Evolutionary conservation across 78 protist species (phyloP), one percentile per base, ranked within the genome.

Genomic region (Dictyostelium firmibasis): DNA sequence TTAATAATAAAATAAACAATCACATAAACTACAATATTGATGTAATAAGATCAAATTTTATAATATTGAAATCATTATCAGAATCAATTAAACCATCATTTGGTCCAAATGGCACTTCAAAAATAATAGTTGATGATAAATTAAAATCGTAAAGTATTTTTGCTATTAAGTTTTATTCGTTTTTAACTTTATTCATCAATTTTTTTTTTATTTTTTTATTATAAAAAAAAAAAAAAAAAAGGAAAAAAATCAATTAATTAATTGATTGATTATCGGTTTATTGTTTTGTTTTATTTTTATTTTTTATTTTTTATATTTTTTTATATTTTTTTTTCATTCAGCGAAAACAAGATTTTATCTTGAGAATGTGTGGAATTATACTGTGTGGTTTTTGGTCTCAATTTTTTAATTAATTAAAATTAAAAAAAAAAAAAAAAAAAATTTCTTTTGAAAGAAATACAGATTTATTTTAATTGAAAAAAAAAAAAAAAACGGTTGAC

Each of bases 91-190:
- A 35, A 57, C 36, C 20, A 8, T 53, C 75, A 18, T 81, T 31
- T 81, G 86, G 86, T 1, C 86, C 86, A 16, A 38, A 81, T 81
- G 86, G 86, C 0, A 14, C 20, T 38, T 67, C 78, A 64, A 83
- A 83, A 25, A 64, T 83, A 64, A 35, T 83, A 11, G 88, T 83
- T 14, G 78, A 83, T 67, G 70, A 67, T 3, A 50, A 83, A 60
- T 57, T 50, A 33, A 25, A 79, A 47, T 79, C 85, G 85, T 78
- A 78, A 44, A 29, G 81, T 33, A 33, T 70, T 69, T 10, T 18
- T 18, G 23, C 16, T 60, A 23, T 2, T 60, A 60, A 4, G 5
- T 60, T 18, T 60, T 60, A 20, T 60, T 23, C 3, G 1, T 60
- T n/a, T n/a, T n/a, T n/a, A n/a, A n/a, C n/a, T n/a, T n/a, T 60